Evolutionary conservation across 2,329 filamentous ascomycete genomes (phyloP).

Genomic region (Aspergillus bombycis): DNA sequence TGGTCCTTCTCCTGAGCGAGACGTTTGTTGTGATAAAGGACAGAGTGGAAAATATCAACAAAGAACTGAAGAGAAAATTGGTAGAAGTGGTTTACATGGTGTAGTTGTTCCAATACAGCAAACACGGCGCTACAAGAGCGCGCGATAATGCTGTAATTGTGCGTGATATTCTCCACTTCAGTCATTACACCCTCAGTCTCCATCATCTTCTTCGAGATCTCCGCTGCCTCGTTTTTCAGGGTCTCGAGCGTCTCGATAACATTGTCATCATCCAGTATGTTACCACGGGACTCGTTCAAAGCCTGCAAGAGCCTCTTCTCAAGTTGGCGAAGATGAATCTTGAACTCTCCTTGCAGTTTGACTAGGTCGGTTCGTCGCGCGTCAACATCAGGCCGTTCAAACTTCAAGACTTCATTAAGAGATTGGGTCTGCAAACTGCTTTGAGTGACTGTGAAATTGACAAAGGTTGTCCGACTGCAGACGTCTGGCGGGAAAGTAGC

Average conservation of each 20-base stretch:
- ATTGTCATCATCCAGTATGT: conserved; percentile 96
- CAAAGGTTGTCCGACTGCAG: conserved; percentile 96
- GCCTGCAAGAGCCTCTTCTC: conserved; percentile 94
- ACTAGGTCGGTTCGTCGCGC: conserved; percentile 95
- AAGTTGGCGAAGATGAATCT: conserved; percentile 91
- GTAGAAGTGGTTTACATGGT: conserved; percentile 99
- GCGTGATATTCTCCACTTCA: conserved; percentile 93
- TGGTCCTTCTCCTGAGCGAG: conserved; percentile 73
- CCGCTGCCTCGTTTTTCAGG: conserved; percentile 94
- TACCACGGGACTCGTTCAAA: conserved; percentile 94
- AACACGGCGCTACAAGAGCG: conserved; percentile 96
- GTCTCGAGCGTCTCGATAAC: conserved; percentile 98
- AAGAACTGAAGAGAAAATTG: conserved; percentile 99
- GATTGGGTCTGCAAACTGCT: conserved; percentile 98
- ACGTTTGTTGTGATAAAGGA: conserved; percentile 78
- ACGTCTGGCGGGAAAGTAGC: conserved; percentile 95
- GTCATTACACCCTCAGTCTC: conserved; percentile 98
- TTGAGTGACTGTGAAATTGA: conserved; percentile 99
- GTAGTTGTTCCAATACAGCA: conserved; percentile 92
- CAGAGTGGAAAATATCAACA: conserved; percentile 93
- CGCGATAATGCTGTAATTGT: conserved; percentile 91
- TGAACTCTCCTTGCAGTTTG: conserved; percentile 98
- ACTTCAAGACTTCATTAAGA: conserved; percentile 95
- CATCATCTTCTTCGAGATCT: conserved; percentile 93
- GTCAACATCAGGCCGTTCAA: conserved; percentile 94